Evolutionary conservation across 768 basidiomycete genomes (phyloP), one percentile per base, ranked within the genome.

Genomic region (Trametes coccinea): DNA sequence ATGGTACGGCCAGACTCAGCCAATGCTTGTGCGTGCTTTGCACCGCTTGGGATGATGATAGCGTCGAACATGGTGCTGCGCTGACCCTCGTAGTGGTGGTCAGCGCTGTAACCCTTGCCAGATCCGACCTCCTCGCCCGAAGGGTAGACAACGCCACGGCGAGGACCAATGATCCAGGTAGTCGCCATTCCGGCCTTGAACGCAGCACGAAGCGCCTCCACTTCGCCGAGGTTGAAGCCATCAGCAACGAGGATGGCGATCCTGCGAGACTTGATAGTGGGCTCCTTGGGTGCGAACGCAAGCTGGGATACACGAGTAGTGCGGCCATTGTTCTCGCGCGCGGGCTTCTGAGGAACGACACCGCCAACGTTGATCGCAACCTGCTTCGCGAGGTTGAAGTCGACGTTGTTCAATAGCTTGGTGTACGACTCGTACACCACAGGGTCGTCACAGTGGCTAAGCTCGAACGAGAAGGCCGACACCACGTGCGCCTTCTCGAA

Each of bases 31-130:
- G 77, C 80, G 70, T 87, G 86, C 37, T 78, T 76, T 8, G 76
- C 75, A 2, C 93, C 92, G 17, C 88, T 87, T 10, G 92, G 86
- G 67, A 95, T 84, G 66, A 90, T 81, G 63, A 95, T 63, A 0
- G 91, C 90, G 71, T 95, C 94, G 68, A 92, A 96, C 72, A 89
- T 69, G 0, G 92, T 95, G 39, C 90, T 92, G 50, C 93, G 82
- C 68, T 87, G 89, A 0, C 87, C 84, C 69, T 92, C 90, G 61
- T 84, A 88, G 61, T 87, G 81, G 75, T 93, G 85, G 76, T 94
- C 83, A 45, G 85, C 80, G 71, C 78, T 69, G 54, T 84, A 68
- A 14, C 78, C 67, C 61, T 67, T 60, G 6, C 64, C 67, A 2
- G 68, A 70, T 8, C 68, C 70, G 11, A 62, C 44, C 9, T 51